Conservation (phyloP, 176 grass and related monocot genomes). For the Poa pratensis region DNA sequence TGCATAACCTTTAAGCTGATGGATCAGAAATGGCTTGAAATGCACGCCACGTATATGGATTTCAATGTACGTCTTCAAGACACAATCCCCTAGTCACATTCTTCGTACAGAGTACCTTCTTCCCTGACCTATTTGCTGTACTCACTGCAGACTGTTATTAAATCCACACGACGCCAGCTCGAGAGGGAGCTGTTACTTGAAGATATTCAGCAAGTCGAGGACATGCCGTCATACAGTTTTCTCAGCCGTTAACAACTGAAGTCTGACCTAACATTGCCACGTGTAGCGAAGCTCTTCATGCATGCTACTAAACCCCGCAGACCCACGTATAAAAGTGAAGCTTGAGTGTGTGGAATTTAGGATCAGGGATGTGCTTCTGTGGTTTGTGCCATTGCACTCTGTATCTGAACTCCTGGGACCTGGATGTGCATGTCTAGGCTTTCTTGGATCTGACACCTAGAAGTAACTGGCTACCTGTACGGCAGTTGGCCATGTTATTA, state of each 20-base stretch:
- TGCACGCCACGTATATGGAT: slow-evolving; percentile 93
- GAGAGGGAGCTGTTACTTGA: slow-evolving; percentile 81
- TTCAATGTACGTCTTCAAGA: slow-evolving; percentile 72
- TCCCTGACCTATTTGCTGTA: slow-evolving; percentile 34
- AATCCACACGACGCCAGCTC: slow-evolving; percentile 75
- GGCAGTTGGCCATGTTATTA: slow-evolving; percentile 3
- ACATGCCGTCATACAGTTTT: slow-evolving; percentile 81
- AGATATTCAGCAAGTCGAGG: slow-evolving; percentile 79
- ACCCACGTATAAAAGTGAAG: slow-evolving; percentile 2
- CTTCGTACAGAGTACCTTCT: slow-evolving; percentile 1
- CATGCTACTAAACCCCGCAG: neutral
- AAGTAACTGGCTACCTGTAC: slow-evolving; percentile 1
- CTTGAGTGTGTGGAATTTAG: neutral
- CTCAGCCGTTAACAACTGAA: slow-evolving; percentile 58
- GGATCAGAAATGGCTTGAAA: slow-evolving; percentile 96
- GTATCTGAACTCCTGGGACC: slow-evolving; percentile 1
- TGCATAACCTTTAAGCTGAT: slow-evolving; percentile 92
- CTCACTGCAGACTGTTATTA: slow-evolving; percentile 69
- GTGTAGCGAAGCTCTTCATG: slow-evolving; percentile 20
- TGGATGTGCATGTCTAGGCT: neutral
- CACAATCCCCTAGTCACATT: neutral
- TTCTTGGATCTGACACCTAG: slow-evolving; percentile 10
- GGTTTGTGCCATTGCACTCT: neutral
- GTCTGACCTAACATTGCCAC: slow-evolving; percentile 33
- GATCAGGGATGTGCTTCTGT: slow-evolving; percentile 15